phyloP scores from a whole-genome alignment of 2,329 filamentous ascomycete species.

The Clonostachys byssicola region DNA sequence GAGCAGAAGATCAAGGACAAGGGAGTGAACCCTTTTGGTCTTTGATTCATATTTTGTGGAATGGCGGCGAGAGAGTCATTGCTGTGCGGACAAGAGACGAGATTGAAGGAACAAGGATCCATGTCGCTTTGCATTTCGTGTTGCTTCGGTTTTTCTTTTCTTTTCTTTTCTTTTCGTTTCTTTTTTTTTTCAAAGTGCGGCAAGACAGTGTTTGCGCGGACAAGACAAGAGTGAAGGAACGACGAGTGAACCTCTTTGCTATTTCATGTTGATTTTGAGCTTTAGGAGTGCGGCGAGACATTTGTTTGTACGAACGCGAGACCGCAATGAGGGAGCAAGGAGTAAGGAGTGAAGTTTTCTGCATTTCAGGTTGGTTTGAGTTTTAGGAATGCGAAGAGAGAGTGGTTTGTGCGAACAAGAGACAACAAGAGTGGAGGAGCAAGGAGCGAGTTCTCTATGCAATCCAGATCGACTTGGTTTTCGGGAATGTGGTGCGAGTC shows the following conservation, averaged over 20 bases:
- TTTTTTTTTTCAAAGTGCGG: not conserved
- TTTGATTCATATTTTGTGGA: slow-evolving; percentile 8
- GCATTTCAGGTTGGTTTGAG: slow-evolving; percentile 3
- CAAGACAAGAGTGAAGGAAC: not conserved
- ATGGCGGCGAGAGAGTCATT: slow-evolving; percentile 7
- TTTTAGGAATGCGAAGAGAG: slow-evolving; percentile 7
- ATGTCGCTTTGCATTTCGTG: not conserved
- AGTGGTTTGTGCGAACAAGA: not conserved
- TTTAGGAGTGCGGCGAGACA: no score
- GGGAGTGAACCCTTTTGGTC: not conserved
- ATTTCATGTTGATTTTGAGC: slow-evolving; percentile 6
- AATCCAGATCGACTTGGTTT: slow-evolving; percentile 2
- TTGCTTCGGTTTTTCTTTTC: not conserved
- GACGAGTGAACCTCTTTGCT: slow-evolving; percentile 3
- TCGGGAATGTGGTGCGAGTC: not conserved
- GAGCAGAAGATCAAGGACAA: not conserved
- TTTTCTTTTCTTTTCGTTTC: not conserved
- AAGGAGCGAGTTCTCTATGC: not conserved
- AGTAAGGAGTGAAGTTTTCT: no score
- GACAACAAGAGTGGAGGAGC: not conserved
- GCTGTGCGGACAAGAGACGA: not conserved
- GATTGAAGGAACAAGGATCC: not conserved
- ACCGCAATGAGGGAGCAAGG: no score
- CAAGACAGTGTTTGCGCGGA: no score
- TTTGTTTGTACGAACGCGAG: no score